Evolutionary conservation across 2,329 filamentous ascomycete species (phyloP), one percentile per base, ranked within the genome.

Genomic region (Diaporthe sp.): DNA sequence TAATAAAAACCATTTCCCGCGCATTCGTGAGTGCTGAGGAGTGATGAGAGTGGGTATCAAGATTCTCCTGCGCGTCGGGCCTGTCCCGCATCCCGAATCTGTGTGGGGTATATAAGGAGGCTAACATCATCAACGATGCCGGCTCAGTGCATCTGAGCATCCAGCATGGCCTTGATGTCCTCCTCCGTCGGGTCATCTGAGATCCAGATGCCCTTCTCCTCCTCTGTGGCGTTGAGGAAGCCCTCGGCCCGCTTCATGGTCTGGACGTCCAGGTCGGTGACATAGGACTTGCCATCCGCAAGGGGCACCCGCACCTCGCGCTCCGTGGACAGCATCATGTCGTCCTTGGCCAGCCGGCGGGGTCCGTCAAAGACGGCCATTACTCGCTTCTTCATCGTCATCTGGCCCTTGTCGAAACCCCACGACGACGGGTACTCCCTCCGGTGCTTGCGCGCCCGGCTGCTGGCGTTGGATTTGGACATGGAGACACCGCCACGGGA

Each of bases 331-430:
- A 99, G 92, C 95, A 98, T 98, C 95, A 98, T 97, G 85, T 99
- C 97, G 82, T 99, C 97, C 87, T 98, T 98, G 90, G 94, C 97
- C 68, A 99, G 89, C 57, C 96, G 92, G 72, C 96, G 92, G 22
- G 90, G 90, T 0, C 97, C 97, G 81, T 98, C 95, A 81, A 97
- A 99, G 28, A 98, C 94, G 78, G 95, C 95, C 81, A 98, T 89
- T 73, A 98, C 95, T 39, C 97, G 94, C 91, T 98, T 98, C 91
- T 97, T 98, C 92, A 98, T 97, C 82, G 94, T 97, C 95, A 98
- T 98, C 87, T 97, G 95, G 81, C 95, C 94, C 81, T 94, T 93
- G 77, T 96, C 91, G 80, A 96, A 97, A 71, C 97, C 96, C 97
- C 97, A 99, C 2, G 94, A 96, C 0, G 94, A 92, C 17, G 97